Base-by-base conservation (phyloP, 2,329 filamentous ascomycete genomes). In the Botryotinia narcissicola region DNA sequence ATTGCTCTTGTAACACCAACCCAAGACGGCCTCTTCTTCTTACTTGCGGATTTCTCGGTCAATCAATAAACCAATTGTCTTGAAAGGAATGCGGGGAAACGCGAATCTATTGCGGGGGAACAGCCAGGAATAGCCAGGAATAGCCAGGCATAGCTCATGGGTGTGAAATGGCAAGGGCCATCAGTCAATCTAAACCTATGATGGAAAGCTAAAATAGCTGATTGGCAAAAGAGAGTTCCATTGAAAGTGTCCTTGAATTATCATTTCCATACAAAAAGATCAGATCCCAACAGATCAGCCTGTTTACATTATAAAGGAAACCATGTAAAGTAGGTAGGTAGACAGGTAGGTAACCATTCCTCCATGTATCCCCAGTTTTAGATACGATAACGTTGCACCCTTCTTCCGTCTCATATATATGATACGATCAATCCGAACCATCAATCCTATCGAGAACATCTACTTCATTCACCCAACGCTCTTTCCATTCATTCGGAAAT, bases 71-170 rank as follows among this genome's bases (percentile, higher is more conserved):
- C 37, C 16, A 59, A 69, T 57, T 32, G 48, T 42, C n/a, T 10
- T 57, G 66, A 44, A 57, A 57, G 48, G 48, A 59, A 69, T 69
- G 66, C 48, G 66, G 66, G 48, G 66, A 57, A 69, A 69, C 32
- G 48, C 18, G 66, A 35, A 42, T 22, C 48, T n/a, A 57, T 40
- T 59, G 66, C 66, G 66, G 48, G 48, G 66, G 48, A 69, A 29
- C 8, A 29, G 35, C 32, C 22, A 54, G 16, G 25, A 32, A 42
- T 29, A 51, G 46, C 22, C 10, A 51, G 4, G 22, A 51, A 51
- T 48, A 48, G n/a, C 42, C 44, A 25, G 14, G n/a, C 18, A 29
- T 57, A 29, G 51, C 51, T 32, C n/a, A 32, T 9, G 51, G 35
- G 35, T 40, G 9, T 20, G 35, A 1, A 42, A 57, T 42, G 42